Conservation (phyloP, 345 rosid species). For the Linum trigynum region DNA sequence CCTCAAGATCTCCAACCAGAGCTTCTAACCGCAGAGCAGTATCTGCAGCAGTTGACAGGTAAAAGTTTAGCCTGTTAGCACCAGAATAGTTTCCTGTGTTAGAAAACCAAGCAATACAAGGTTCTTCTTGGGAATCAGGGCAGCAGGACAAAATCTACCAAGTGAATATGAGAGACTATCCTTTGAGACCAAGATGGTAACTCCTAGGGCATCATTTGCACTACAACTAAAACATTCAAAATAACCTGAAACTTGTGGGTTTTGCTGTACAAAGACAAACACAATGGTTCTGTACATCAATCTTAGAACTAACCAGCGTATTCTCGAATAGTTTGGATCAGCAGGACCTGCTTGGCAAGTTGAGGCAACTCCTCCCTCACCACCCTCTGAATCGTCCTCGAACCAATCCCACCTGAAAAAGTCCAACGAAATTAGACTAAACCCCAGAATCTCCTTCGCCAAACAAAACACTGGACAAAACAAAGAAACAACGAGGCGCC, state of each 20-base stretch:
- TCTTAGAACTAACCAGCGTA: constrained; percentile 41
- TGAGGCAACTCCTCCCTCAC: constrained; percentile 33
- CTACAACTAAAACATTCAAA: neutral
- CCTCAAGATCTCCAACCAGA: constrained; percentile 80
- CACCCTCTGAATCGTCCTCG: constrained; percentile 18
- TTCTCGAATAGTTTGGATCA: constrained; percentile 29
- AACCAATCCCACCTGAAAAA: constrained; percentile 35
- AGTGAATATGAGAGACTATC: neutral
- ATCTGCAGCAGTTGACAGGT: constrained; percentile 29
- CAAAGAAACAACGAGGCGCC: neutral
- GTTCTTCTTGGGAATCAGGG: neutral
- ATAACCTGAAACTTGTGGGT: neutral
- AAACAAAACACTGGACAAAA: neutral
- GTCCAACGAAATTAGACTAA: constrained; percentile 3
- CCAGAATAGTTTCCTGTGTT: neutral
- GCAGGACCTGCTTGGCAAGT: constrained; percentile 37
- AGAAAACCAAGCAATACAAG: neutral
- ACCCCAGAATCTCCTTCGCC: neutral
- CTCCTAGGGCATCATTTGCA: neutral
- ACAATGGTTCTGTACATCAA: neutral
- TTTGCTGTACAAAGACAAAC: neutral
- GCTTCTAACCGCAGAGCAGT: constrained; percentile 56
- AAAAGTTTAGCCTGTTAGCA: neutral
- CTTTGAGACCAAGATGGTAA: neutral
- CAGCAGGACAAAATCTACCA: neutral